phyloP scores from a whole-genome alignment of 371 early-diverging fungal species.

The Circinella umbellata region DNA sequence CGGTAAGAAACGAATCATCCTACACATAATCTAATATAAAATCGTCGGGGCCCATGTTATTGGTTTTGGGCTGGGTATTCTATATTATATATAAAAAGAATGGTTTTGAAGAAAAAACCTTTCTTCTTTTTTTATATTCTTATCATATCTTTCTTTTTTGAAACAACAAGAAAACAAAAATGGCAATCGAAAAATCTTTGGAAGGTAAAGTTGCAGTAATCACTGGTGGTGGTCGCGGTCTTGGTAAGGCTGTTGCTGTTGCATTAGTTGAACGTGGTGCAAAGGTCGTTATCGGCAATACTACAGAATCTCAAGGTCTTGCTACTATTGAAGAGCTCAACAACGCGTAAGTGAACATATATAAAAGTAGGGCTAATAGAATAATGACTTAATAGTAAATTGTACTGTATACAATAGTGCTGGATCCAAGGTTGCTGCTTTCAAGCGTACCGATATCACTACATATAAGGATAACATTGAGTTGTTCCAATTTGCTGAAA shows the following conservation, averaged over 20 bases:
- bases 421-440: conserved; percentile 34
- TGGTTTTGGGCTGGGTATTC: too few species aligned
- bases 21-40: too few species aligned
- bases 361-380: too few species aligned
- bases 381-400: too few species aligned
- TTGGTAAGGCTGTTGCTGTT: conserved; percentile 65
- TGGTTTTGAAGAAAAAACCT: too few species aligned
- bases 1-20: too few species aligned
- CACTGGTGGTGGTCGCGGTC: conserved; percentile 69
- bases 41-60: too few species aligned
- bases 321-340: conserved; percentile 43
- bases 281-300: conserved; percentile 65
- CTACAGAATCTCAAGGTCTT: conserved; percentile 49
- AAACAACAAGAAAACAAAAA: background rate
- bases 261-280: conserved; percentile 57
- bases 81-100: too few species aligned
- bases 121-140: too few species aligned
- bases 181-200: background rate
- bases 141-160: too few species aligned
- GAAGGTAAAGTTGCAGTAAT: conserved; percentile 66
- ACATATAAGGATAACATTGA: conserved; percentile 40
- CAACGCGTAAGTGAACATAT: conserved; percentile 22
- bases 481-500: conserved; percentile 50
- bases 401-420: conserved; percentile 10
- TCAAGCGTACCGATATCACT: conserved; percentile 61